A percentile compares a stretch with the other conserved stretches of the same genome.
Evolutionary conservation across 2,329 filamentous ascomycete species (phyloP).

Genomic region (Lecanicillium sp.): DNA sequence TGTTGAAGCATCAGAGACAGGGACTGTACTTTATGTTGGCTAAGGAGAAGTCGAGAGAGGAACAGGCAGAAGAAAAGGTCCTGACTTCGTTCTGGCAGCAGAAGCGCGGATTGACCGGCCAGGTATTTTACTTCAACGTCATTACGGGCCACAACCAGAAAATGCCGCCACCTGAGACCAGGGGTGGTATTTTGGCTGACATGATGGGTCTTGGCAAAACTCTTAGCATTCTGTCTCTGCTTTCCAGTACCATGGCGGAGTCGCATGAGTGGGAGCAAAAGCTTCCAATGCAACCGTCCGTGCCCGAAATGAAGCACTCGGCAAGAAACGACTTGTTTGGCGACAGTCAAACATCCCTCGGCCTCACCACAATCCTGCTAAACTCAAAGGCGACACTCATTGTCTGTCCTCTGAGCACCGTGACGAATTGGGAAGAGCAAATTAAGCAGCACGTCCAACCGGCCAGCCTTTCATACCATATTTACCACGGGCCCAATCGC

Average conservation of each 20-base stretch:
- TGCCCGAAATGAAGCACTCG: constrained; percentile 30
- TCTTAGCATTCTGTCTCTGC: constrained; percentile 73
- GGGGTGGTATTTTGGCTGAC: constrained; percentile 70
- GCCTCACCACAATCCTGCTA: constrained; percentile 43
- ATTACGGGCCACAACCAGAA: constrained; percentile 66
- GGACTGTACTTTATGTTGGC: constrained; percentile 79
- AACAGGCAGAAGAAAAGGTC: constrained; percentile 49
- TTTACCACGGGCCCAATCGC: constrained; percentile 79
- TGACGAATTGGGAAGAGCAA: constrained; percentile 92
- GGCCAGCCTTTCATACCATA: constrained; percentile 60
- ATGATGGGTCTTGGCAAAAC: constrained; percentile 91
- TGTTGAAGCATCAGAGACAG: constrained; percentile 85
- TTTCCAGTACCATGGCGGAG: constrained; percentile 57
- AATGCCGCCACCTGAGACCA: constrained; percentile 55
- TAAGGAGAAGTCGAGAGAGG: constrained; percentile 61
- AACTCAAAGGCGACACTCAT: constrained; percentile 79
- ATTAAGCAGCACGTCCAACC: constrained; percentile 71
- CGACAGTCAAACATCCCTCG: constrained; percentile 32
- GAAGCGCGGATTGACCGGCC: constrained; percentile 40
- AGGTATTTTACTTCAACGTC: constrained; percentile 67
- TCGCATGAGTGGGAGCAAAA: constrained; percentile 54
- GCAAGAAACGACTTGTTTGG: constrained; percentile 21
- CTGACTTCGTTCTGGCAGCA: constrained; percentile 73
- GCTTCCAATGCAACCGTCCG: constrained; percentile 41
- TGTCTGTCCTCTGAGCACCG: constrained; percentile 81